A percentile compares a stretch with the other conserved stretches of the same genome.
Evolutionary conservation across 2,329 filamentous ascomycete species (phyloP).

Genomic region (Colletotrichum coccodes): DNA sequence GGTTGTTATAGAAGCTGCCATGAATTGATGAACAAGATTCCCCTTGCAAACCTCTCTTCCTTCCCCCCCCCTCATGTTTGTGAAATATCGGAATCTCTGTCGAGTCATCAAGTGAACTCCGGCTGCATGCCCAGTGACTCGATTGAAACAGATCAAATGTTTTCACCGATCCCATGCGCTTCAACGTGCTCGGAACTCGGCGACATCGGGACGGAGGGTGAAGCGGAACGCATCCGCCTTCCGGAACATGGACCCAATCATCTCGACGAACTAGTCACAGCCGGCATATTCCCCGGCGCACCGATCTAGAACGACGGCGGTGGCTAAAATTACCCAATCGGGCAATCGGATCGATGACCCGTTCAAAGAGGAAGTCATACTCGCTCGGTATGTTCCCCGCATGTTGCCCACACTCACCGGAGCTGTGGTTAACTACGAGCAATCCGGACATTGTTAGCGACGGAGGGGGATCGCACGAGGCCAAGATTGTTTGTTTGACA

Average conservation of each 20-base stretch:
- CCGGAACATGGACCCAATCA: background rate
- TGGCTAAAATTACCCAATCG: background rate
- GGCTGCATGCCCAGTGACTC: background rate
- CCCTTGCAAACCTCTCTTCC: background rate
- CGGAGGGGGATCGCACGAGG: constrained; percentile 4
- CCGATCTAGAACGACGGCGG: background rate
- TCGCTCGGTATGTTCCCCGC: constrained; percentile 22
- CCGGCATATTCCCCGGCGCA: background rate
- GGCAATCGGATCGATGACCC: background rate
- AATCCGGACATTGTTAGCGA: constrained; percentile 3
- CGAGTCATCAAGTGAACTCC: too few relatives aligned
- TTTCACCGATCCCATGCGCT: background rate
- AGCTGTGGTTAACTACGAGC: background rate
- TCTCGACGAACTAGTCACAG: background rate
- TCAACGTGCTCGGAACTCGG: background rate
- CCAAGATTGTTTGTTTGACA: background rate
- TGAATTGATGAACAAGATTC: constrained; percentile 10
- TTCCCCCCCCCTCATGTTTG: background rate
- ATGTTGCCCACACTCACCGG: background rate
- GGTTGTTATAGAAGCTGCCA: background rate
- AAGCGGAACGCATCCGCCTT: background rate
- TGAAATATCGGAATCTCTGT: too few relatives aligned
- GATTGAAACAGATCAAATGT: too few relatives aligned
- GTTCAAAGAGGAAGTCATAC: constrained; percentile 3
- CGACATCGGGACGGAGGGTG: too few relatives aligned